Conservation (phyloP, 1,284 basidiomycete species). For the Hypsizygus ulmarius region DNA sequence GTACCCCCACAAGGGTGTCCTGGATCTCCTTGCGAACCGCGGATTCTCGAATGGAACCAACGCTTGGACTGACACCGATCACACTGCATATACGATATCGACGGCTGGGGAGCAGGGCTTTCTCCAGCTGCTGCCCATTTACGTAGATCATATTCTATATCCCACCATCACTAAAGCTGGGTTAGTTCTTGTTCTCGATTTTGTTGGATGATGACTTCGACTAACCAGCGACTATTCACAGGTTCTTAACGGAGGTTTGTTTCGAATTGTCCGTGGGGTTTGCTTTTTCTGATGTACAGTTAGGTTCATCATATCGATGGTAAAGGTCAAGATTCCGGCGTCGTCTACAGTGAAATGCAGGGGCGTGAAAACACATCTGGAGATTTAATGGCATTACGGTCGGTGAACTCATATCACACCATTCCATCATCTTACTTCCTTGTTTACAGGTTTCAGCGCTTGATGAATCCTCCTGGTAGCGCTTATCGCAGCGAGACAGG, state of each 20-base stretch:
- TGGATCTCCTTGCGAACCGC: constrained; percentile 96
- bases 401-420: constrained; percentile 20
- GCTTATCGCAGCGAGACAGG: constrained; percentile 97
- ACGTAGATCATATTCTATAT: constrained; percentile 96
- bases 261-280: not conserved
- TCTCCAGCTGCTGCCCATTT: constrained; percentile 91
- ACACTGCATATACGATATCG: constrained; percentile 95
- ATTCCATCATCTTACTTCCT: not conserved
- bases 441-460: constrained; percentile 63
- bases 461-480: constrained; percentile 79
- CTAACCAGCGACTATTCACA: constrained; percentile 17
- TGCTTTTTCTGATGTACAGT: constrained; percentile 3
- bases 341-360: constrained; percentile 99
- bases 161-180: constrained; percentile 92
- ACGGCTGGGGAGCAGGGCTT: constrained; percentile 97
- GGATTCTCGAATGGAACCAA: constrained; percentile 94
- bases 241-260: constrained; percentile 84
- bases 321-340: constrained; percentile 90
- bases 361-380: constrained; percentile 91
- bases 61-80: constrained; percentile 83
- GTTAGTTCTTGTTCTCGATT: constrained; percentile 27
- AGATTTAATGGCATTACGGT: constrained; percentile 89
- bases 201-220: not conserved
- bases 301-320: constrained; percentile 92
- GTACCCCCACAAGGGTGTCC: constrained; percentile 96